A percentile compares a stretch with the other conserved stretches of the same genome.
These are phyloP conservation scores for Quercus glauca DNA, from an alignment of 306 rosid species.

Conservation along the genomic window DNA sequence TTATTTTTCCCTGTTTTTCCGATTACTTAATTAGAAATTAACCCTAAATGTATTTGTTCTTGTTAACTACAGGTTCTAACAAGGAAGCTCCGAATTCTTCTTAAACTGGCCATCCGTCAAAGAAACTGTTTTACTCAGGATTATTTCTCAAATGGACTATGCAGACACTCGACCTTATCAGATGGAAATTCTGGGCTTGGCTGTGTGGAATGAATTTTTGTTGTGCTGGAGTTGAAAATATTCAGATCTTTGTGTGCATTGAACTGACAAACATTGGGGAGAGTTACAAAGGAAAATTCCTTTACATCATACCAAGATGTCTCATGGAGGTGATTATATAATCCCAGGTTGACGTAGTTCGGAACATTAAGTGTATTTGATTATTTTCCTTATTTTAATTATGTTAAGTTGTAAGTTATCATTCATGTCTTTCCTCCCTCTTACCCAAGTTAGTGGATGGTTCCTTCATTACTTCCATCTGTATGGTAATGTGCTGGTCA, in stretches of 20 bases:
- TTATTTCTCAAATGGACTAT: slow-evolving; percentile 40
- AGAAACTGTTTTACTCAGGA: slow-evolving; percentile 31
- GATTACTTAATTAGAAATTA: not conserved
- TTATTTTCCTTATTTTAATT: not conserved
- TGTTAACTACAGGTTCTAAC: slow-evolving; percentile 38
- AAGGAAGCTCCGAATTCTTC: slow-evolving; percentile 34
- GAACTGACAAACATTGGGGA: slow-evolving; percentile 36
- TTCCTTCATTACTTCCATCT: slow-evolving; percentile 13
- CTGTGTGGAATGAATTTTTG: slow-evolving; percentile 25
- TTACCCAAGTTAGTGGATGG: slow-evolving; percentile 15
- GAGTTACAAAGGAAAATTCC: slow-evolving; percentile 26
- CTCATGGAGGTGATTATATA: slow-evolving; percentile 22
- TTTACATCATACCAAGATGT: slow-evolving; percentile 33
- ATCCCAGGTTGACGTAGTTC: slow-evolving; percentile 34
- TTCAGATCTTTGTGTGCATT: slow-evolving; percentile 31
- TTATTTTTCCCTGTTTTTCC: not conserved
- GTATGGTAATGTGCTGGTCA: slow-evolving; percentile 6
- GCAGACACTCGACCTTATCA: slow-evolving; percentile 16
- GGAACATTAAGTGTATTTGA: not conserved
- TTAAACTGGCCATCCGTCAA: slow-evolving; percentile 37
- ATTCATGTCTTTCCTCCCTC: not conserved
- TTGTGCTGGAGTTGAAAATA: slow-evolving; percentile 30
- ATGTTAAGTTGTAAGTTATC: slow-evolving; percentile 29
- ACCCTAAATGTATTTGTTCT: not conserved
- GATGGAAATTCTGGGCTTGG: slow-evolving; percentile 27